Percentiles rank a stretch among this genome's conserved stretches.
phyloP scores from a whole-genome alignment of 192 early-diverging fungal genomes.

The Backusella australiensis region DNA sequence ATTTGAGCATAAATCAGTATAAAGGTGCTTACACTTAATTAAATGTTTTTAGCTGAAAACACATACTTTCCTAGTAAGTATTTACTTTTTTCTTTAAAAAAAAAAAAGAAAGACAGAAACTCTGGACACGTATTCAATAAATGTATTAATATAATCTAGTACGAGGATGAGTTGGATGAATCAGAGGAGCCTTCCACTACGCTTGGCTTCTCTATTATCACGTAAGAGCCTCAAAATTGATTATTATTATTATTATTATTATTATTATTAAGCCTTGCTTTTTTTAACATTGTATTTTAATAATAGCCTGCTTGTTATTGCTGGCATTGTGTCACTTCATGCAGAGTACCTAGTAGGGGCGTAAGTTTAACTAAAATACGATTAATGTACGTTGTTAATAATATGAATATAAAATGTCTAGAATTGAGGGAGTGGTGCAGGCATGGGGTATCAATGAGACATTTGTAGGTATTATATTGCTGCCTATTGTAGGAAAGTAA shows the following conservation, averaged over 20 bases:
- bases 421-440: slow-evolving; percentile 67
- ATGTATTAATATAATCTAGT: slow-evolving; percentile 8
- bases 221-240: slow-evolving; percentile 28
- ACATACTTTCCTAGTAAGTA: slow-evolving; percentile 56
- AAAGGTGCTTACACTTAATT: not conserved
- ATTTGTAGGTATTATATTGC: slow-evolving; percentile 90
- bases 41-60: slow-evolving; percentile 61
- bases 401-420: not conserved
- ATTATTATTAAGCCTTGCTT: not conserved
- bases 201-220: slow-evolving; percentile 50
- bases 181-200: slow-evolving; percentile 60
- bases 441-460: slow-evolving; percentile 68
- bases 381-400: not conserved
- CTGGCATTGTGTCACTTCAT: slow-evolving; percentile 70
- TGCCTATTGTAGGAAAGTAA: slow-evolving; percentile 90
- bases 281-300: not conserved
- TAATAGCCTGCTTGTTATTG: slow-evolving; percentile 53
- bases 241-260: not conserved
- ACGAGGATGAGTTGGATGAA: slow-evolving; percentile 45
- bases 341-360: slow-evolving; percentile 83
- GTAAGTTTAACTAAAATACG: slow-evolving; percentile 29
- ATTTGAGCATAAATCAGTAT: no score
- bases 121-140: not conserved
- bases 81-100: no score
- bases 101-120: no score